These are phyloP conservation scores for Pichia norvegensis DNA, from an alignment of 1,139 yeast species.

Conservation along the genomic window DNA sequence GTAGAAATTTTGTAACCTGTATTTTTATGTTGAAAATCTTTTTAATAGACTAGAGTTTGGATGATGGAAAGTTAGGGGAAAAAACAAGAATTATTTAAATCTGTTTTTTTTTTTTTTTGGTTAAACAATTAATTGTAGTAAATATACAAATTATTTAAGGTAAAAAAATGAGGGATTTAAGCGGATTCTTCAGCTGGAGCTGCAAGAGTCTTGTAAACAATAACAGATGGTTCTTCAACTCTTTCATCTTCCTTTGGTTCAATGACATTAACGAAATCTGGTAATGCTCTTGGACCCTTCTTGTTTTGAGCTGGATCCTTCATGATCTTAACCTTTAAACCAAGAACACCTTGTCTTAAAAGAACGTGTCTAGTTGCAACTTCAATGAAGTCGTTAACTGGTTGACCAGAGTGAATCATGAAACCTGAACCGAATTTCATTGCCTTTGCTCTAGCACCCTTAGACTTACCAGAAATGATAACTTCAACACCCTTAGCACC, in stretches of 20 bases:
- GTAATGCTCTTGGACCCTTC: constrained; percentile 86
- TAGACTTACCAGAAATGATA: constrained; percentile 97
- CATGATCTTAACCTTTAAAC: constrained; percentile 99
- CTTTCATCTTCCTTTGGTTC: constrained; percentile 98
- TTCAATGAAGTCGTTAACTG: constrained; percentile 97
- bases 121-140: not conserved
- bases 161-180: not conserved
- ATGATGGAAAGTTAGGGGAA: no score
- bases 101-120: no score
- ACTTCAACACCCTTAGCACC: constrained; percentile 99
- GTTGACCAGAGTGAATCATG: constrained; percentile 99
- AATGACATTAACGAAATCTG: constrained; percentile 90
- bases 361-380: constrained; percentile 99
- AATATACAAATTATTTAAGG: not conserved
- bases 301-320: constrained; percentile 93
- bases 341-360: constrained; percentile 99
- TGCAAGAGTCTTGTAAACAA: constrained; percentile 45
- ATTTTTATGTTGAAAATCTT: not conserved
- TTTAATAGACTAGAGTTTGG: no score
- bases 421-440: constrained; percentile 99
- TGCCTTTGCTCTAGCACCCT: constrained; percentile 99
- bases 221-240: constrained; percentile 79
- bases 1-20: not conserved
- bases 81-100: no score
- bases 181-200: constrained; percentile 12